Evolutionary conservation across 208 protist species (phyloP).

Genomic region (Entamoeba invadens): DNA sequence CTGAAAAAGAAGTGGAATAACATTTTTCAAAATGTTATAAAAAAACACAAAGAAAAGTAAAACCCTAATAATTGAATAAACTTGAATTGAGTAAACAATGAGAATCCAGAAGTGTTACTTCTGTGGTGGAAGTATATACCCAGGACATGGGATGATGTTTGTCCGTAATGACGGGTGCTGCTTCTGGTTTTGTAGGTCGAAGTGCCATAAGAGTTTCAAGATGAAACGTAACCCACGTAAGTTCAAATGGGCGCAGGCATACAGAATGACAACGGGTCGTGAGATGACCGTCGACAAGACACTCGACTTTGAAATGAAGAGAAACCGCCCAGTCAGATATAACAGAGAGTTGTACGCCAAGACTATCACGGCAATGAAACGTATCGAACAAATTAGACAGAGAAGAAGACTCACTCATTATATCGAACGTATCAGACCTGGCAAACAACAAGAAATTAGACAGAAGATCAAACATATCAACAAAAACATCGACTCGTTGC

Average conservation of each 20-base stretch:
- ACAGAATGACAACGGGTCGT: slow-evolving; percentile 81
- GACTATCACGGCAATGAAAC: slow-evolving; percentile 7
- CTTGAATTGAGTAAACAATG: not conserved
- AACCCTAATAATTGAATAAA: too few relatives aligned
- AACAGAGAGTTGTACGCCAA: slow-evolving; percentile 72
- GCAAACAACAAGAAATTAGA: not conserved
- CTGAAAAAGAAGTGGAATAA: too few relatives aligned
- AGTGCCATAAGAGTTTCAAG: slow-evolving; percentile 95
- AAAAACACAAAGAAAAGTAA: too few relatives aligned
- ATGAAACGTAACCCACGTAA: slow-evolving; percentile 96
- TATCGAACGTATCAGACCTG: not conserved
- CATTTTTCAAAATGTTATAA: too few relatives aligned
- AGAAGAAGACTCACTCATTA: not conserved
- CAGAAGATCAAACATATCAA: not conserved
- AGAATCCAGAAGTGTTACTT: slow-evolving; percentile 85
- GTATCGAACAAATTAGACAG: slow-evolving; percentile 4
- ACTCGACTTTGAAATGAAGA: slow-evolving; percentile 91
- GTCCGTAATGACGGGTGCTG: slow-evolving; percentile 90
- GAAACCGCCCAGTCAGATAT: slow-evolving; percentile 91
- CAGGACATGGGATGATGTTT: slow-evolving; percentile 91
- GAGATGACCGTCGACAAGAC: slow-evolving; percentile 86
- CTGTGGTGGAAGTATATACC: slow-evolving; percentile 81
- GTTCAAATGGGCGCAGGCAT: slow-evolving; percentile 95
- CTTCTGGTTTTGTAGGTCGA: slow-evolving; percentile 86
- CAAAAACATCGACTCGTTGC: not conserved